phyloP scores from a whole-genome alignment of 768 basidiomycete genomes.

The Lactifluus pinguis region DNA sequence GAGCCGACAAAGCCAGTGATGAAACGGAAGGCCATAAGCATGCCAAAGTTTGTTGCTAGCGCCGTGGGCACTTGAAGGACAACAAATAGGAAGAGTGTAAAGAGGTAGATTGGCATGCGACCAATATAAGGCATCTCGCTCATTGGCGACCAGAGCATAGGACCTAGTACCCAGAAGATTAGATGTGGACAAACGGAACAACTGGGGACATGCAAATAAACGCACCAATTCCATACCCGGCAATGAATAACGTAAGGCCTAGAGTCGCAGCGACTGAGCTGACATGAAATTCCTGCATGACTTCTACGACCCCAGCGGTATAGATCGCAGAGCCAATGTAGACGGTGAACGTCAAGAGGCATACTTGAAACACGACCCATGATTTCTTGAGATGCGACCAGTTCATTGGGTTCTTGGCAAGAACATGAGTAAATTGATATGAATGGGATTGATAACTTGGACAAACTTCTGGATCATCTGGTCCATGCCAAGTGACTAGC shows the following conservation, averaged over 20 bases:
- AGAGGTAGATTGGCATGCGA: slow-evolving; percentile 28
- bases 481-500: slow-evolving; percentile 24
- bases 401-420: slow-evolving; percentile 17
- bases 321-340: slow-evolving; percentile 31
- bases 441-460: not conserved
- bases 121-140: slow-evolving; percentile 29
- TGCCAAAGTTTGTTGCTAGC: slow-evolving; percentile 25
- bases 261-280: slow-evolving; percentile 25
- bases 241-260: slow-evolving; percentile 25
- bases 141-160: slow-evolving; percentile 25
- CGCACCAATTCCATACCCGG: slow-evolving; percentile 21
- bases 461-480: slow-evolving; percentile 16
- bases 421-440: not conserved
- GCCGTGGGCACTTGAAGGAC: slow-evolving; percentile 29
- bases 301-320: slow-evolving; percentile 23
- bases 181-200: slow-evolving; percentile 4
- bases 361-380: slow-evolving; percentile 27
- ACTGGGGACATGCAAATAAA: not conserved
- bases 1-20: slow-evolving; percentile 30
- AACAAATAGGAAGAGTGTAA: slow-evolving; percentile 26
- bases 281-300: slow-evolving; percentile 24
- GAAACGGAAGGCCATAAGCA: slow-evolving; percentile 30
- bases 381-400: slow-evolving; percentile 26
- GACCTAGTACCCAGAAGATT: slow-evolving; percentile 17
- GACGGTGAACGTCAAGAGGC: slow-evolving; percentile 28